These are phyloP conservation scores for Thelephora ganbajun DNA, from an alignment of 768 basidiomycete species.

Conservation along the genomic window DNA sequence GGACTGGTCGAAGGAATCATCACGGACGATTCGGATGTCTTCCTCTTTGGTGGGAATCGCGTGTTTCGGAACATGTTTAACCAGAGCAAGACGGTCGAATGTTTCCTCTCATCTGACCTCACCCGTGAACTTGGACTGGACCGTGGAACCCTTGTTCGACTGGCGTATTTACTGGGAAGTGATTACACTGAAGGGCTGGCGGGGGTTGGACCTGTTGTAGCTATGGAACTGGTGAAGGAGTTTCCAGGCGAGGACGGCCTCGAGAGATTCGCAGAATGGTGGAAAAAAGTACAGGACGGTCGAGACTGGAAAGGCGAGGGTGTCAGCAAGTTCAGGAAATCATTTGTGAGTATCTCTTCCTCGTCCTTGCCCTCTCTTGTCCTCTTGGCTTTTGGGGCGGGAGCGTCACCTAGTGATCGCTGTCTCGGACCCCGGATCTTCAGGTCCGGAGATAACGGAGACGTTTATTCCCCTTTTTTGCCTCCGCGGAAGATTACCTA, in stretches of 20 bases:
- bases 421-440: no score
- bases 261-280: constrained; percentile 86
- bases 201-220: constrained; percentile 90
- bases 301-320: constrained; percentile 68
- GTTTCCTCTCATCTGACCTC: constrained; percentile 77
- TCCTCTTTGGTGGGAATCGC: constrained; percentile 90
- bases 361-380: no score
- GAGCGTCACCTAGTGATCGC: no score
- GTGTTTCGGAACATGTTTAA: constrained; percentile 99
- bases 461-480: no score
- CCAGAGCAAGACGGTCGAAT: constrained; percentile 96
- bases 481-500: no score
- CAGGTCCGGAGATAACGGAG: no score
- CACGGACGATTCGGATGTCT: constrained; percentile 98
- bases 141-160: constrained; percentile 69
- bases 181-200: constrained; percentile 91
- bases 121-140: constrained; percentile 78
- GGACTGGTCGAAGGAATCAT: constrained; percentile 93
- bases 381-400: no score
- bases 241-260: constrained; percentile 81
- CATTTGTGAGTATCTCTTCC: constrained; percentile 77
- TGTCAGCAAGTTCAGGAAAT: constrained; percentile 62
- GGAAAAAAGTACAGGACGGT: constrained; percentile 84
- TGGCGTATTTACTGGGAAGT: constrained; percentile 92
- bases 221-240: constrained; percentile 89